These are phyloP conservation scores for Globisporangium canariense DNA, from an alignment of 352 stramenopile species.

Conservation along the genomic window DNA sequence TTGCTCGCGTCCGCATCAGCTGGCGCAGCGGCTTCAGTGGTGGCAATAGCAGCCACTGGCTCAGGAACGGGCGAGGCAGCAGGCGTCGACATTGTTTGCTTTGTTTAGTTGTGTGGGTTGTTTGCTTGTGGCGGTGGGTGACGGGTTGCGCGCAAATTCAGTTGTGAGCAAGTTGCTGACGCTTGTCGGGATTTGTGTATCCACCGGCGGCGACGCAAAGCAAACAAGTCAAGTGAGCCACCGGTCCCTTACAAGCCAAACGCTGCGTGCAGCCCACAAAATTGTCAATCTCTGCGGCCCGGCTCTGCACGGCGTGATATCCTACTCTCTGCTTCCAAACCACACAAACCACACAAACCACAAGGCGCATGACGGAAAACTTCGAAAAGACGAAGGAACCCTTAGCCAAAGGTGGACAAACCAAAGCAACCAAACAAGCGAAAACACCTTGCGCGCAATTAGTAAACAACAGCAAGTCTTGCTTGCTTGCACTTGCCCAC, in stretches of 20 bases:
- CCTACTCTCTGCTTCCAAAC: not conserved
- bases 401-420: no score
- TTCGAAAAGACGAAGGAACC: not conserved
- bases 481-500: no score
- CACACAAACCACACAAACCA: slow-evolving; percentile 1
- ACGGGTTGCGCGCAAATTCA: slow-evolving; percentile 2
- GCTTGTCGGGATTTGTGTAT: not conserved
- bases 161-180: not conserved
- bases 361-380: not conserved
- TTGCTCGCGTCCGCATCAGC: not conserved
- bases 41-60: not conserved
- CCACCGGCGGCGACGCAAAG: not conserved
- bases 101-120: not conserved
- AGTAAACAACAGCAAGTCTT: no score
- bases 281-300: not conserved
- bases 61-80: not conserved
- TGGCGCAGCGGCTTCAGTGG: not conserved
- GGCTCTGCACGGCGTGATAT: not conserved
- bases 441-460: no score
- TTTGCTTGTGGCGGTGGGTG: not conserved
- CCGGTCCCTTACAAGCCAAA: not conserved
- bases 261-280: not conserved
- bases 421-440: no score
- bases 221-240: not conserved
- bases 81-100: not conserved